Percentiles rank a stretch among this genome's conserved stretches.
Conservation (phyloP, 1,139 yeast species). For the Magnusiomyces starmeri region DNA sequence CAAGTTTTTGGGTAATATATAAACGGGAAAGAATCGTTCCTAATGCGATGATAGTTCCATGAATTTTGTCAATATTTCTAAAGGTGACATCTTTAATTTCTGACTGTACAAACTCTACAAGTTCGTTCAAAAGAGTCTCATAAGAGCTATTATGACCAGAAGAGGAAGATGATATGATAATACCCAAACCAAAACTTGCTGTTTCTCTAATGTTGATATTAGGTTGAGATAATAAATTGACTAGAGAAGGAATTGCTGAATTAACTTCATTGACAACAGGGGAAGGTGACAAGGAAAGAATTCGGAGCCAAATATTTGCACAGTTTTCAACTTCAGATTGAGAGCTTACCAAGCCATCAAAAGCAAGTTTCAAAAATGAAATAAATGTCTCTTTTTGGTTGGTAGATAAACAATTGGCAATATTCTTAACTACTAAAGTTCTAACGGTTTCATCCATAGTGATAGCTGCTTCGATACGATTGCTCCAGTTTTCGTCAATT, state of each 20-base stretch:
- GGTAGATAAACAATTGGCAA: slow-evolving; percentile 16
- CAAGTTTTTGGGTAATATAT: slow-evolving; percentile 36
- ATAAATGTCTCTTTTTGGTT: slow-evolving; percentile 16
- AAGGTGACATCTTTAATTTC: slow-evolving; percentile 18
- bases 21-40: slow-evolving; percentile 51
- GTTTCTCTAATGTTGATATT: slow-evolving; percentile 28
- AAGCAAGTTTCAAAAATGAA: slow-evolving; percentile 28
- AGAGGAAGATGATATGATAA: slow-evolving; percentile 35
- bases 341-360: slow-evolving; percentile 32
- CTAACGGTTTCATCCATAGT: slow-evolving; percentile 54
- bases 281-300: slow-evolving; percentile 26
- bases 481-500: slow-evolving; percentile 69
- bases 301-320: slow-evolving; percentile 28
- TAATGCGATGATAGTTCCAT: slow-evolving; percentile 35
- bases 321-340: slow-evolving; percentile 16
- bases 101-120: slow-evolving; percentile 9
- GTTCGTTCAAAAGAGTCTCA: slow-evolving; percentile 16
- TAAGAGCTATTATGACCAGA: slow-evolving; percentile 38
- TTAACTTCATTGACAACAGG: slow-evolving; percentile 19
- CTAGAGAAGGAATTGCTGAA: slow-evolving; percentile 11
- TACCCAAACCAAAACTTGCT: slow-evolving; percentile 47
- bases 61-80: slow-evolving; percentile 12
- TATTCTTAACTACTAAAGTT: slow-evolving; percentile 29
- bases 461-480: slow-evolving; percentile 63
- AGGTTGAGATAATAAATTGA: slow-evolving; percentile 23